A percentile compares a stretch with the other conserved stretches of the same genome.
These are phyloP conservation scores for Fusarium sp. DNA, from an alignment of 2,329 filamentous ascomycete species.

Conservation along the genomic window DNA sequence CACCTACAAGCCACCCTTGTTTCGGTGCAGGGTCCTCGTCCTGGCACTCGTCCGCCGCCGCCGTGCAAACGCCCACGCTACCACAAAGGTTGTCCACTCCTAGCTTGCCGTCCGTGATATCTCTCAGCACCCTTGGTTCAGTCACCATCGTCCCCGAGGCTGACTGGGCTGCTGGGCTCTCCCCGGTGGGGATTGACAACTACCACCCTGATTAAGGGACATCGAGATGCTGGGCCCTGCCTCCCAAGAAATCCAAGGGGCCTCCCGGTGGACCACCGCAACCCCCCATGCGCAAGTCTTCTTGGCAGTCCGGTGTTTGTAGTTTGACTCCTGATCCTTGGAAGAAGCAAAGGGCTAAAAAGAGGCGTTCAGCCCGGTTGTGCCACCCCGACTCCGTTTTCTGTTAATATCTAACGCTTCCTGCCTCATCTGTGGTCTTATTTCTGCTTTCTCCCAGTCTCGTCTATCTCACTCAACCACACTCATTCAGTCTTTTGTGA, in stretches of 20 bases:
- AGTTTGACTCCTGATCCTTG: slow-evolving; percentile 40
- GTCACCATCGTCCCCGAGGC: background rate
- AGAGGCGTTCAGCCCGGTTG: slow-evolving; percentile 38
- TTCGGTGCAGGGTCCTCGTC: slow-evolving; percentile 2
- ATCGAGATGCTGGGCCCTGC: slow-evolving; percentile 22
- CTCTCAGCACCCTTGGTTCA: background rate
- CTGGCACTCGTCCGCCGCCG: slow-evolving; percentile 13
- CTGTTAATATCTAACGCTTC: slow-evolving; percentile 46
- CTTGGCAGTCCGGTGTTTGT: slow-evolving; percentile 46
- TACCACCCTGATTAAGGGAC: slow-evolving; percentile 26
- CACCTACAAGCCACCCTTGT: slow-evolving; percentile 13
- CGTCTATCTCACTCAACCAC: slow-evolving; percentile 39
- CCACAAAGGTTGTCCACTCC: background rate
- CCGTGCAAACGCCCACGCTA: slow-evolving; percentile 10
- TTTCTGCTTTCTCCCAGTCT: slow-evolving; percentile 35
- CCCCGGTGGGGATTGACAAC: slow-evolving; percentile 22
- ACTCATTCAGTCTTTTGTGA: slow-evolving; percentile 43
- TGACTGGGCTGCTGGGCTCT: slow-evolving; percentile 13
- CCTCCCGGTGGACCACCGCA: slow-evolving; percentile 36
- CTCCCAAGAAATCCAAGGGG: slow-evolving; percentile 37
- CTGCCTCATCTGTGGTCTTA: slow-evolving; percentile 34
- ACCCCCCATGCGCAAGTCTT: slow-evolving; percentile 30
- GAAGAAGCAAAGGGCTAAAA: slow-evolving; percentile 35
- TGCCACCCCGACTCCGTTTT: slow-evolving; percentile 37
- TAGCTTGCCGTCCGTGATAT: background rate